These are phyloP conservation scores for Monsonia emarginata DNA, from an alignment of 441 rosid species.

Conservation along the genomic window DNA sequence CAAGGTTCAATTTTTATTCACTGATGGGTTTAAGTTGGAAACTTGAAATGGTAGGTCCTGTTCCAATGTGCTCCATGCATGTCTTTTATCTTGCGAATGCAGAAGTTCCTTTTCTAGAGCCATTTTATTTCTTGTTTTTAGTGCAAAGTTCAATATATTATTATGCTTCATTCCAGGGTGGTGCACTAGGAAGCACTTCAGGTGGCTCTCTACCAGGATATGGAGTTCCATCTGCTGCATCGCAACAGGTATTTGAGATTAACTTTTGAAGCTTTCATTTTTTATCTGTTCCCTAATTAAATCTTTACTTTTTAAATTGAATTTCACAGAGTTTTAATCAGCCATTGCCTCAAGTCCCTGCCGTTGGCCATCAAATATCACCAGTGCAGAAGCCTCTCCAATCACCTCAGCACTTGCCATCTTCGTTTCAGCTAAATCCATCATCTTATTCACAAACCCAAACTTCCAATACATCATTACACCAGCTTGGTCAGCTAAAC, in stretches of 20 bases:
- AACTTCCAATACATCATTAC: constrained; percentile 19
- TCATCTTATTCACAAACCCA: constrained; percentile 38
- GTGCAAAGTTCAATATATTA: constrained; percentile 1
- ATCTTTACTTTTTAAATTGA: constrained; percentile 8
- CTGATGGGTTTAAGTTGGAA: not conserved
- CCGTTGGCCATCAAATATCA: constrained; percentile 49
- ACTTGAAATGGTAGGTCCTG: not conserved
- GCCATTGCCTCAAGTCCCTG: constrained; percentile 41
- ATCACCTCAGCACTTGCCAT: constrained; percentile 48
- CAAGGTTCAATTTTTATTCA: not conserved
- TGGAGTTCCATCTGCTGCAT: constrained; percentile 34
- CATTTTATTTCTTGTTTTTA: not conserved
- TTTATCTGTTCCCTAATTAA: constrained; percentile 13
- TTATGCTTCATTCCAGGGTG: constrained; percentile 28
- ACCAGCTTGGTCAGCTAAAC: constrained; percentile 27
- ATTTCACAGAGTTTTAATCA: constrained; percentile 36
- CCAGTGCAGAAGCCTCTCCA: constrained; percentile 53
- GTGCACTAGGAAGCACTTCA: constrained; percentile 41
- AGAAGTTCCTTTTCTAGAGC: not conserved
- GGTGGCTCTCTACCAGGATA: constrained; percentile 44
- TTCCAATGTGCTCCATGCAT: not conserved
- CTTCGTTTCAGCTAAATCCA: constrained; percentile 37
- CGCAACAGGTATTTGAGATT: constrained; percentile 38
- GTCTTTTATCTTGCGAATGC: not conserved
- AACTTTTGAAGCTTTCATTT: constrained; percentile 1